These are phyloP conservation scores for Aspergillus brasiliensis DNA, from an alignment of 2,329 filamentous ascomycete species.

Conservation along the genomic window DNA sequence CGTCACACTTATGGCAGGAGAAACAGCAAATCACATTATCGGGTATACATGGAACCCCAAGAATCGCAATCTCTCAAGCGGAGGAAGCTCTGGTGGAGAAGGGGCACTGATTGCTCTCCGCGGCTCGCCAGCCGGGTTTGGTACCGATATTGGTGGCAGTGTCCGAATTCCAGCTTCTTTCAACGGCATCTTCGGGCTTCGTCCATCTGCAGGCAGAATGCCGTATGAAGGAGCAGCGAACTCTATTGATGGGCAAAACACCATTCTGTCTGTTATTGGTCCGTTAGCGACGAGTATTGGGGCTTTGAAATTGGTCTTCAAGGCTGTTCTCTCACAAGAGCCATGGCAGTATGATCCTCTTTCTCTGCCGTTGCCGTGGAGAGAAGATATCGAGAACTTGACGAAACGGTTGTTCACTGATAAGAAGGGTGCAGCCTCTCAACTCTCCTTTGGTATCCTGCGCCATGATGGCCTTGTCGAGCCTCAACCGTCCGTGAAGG, in stretches of 20 bases:
- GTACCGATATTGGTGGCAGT: constrained; percentile 33
- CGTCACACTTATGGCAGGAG: constrained; percentile 25
- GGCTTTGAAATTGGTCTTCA: constrained; percentile 32
- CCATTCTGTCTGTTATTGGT: constrained; percentile 37
- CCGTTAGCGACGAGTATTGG: constrained; percentile 35
- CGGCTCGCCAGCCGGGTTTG: constrained; percentile 31
- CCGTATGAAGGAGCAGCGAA: constrained; percentile 39
- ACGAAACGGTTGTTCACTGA: neutral
- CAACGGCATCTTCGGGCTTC: constrained; percentile 43
- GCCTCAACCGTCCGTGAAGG: neutral
- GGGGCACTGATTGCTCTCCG: constrained; percentile 33
- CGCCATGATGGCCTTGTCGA: neutral
- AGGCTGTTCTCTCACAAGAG: constrained; percentile 34
- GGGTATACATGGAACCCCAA: constrained; percentile 22
- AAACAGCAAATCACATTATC: constrained; percentile 22
- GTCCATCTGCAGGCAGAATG: constrained; percentile 39
- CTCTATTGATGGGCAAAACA: constrained; percentile 40
- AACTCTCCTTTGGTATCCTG: neutral
- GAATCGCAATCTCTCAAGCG: constrained; percentile 16
- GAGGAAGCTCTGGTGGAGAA: constrained; percentile 31
- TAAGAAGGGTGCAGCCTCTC: neutral
- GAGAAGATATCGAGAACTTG: constrained; percentile 3
- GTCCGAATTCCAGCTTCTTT: neutral
- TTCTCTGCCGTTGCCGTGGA: constrained; percentile 41
- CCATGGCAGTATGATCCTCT: constrained; percentile 43